These are phyloP conservation scores for Miscanthus lutarioriparius DNA, from an alignment of 176 grass and related monocot genomes.

Conservation along the genomic window DNA sequence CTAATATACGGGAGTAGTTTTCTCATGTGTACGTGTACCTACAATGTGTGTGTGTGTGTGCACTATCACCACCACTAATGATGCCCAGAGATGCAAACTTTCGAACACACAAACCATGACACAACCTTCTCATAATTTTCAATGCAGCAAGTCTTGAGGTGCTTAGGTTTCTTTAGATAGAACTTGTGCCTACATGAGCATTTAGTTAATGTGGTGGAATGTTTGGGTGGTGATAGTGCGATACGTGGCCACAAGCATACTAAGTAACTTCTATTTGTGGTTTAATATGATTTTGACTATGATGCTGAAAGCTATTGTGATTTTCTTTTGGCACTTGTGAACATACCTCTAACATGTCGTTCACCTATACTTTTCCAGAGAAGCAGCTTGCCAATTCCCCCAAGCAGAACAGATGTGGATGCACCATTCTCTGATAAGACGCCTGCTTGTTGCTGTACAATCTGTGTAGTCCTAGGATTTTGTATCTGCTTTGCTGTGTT, in stretches of 20 bases:
- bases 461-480: constrained; percentile 45
- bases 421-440: constrained; percentile 66
- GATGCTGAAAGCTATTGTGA: not conserved
- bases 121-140: not conserved
- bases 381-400: constrained; percentile 55
- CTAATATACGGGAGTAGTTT: not conserved
- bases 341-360: constrained; percentile 13
- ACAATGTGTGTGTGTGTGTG: not conserved
- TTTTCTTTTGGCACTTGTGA: not conserved
- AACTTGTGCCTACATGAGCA: not conserved
- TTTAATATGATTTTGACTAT: not conserved
- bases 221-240: not conserved
- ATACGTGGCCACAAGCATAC: not conserved
- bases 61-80: not conserved
- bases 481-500: constrained; percentile 31
- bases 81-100: not conserved
- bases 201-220: not conserved
- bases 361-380: constrained; percentile 47
- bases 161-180: not conserved
- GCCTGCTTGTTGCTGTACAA: constrained; percentile 24
- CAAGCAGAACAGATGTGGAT: constrained; percentile 73
- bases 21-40: not conserved
- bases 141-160: not conserved
- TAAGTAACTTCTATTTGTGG: not conserved
- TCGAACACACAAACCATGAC: not conserved